Evolutionary conservation across 805 yeast species (phyloP), one percentile per base, ranked within the genome.

Genomic region (Schwanniomyces polymorphus): DNA sequence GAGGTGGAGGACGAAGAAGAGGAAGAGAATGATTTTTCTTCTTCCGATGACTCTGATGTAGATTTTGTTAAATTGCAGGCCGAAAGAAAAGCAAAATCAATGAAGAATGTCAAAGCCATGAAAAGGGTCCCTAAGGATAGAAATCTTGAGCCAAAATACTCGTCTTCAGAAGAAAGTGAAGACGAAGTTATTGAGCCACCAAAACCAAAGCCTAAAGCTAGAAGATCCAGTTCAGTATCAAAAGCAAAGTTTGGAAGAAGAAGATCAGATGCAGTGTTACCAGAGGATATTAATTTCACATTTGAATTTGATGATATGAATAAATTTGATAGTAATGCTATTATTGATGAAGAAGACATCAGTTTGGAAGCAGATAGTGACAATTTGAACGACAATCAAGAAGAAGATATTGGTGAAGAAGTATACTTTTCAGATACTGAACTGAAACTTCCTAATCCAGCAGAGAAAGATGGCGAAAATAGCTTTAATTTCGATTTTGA

Each of bases 21-120:
- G 7, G 67, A 65, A 34, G 62, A 50, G 4, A 54, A 50, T 23
- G 57, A 47, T 9, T 47, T 74, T 17, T 70, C 78, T 9, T 78
- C 84, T 9, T 80, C 85, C 0, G 85, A 81, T 55, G 89, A 83
- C 54, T 83, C 82, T 31, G 83, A 81, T 54, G 82, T 86, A 2
- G 92, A 87, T 65, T 85, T 84, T 61, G 88, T 86, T 12, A 80
- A 79, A 60, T 65, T 87, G 50, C 86, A 88, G 29, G 87, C 85
- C 8, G 86, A 85, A 60, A 73, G 82, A 51, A 81, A 85, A 65
- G 80, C 80, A 33, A 75, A 68, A 49, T 74, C 82, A 1, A 68
- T 80, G 74, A 77, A 78, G 51, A 80, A 81, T 1, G 76, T 69
- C 3, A 56, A 61, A 41, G 65, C 65, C 26, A 50, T 55, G 52